These are phyloP conservation scores for Croton laevigatus DNA, from an alignment of 441 rosid genomes.

Conservation along the genomic window DNA sequence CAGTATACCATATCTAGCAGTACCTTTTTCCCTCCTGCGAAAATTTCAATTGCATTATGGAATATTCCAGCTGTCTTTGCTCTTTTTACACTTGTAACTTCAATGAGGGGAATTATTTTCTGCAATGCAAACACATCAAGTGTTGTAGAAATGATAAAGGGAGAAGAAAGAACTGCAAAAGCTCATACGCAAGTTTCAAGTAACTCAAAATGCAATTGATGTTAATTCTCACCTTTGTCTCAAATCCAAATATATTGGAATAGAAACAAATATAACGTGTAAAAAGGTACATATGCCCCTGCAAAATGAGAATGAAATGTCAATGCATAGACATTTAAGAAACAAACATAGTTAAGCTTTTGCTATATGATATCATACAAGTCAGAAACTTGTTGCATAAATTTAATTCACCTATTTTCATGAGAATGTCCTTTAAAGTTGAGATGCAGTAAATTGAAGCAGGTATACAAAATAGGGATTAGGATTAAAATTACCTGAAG, in stretches of 20 bases:
- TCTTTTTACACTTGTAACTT: conserved; percentile 70
- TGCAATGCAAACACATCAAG: conserved; percentile 32
- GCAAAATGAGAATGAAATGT: conserved; percentile 27
- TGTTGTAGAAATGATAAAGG: conserved; percentile 22
- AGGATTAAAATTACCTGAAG: conserved; percentile 57
- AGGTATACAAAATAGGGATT: background rate
- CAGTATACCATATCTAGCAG: conserved; percentile 19
- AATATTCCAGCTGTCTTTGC: conserved; percentile 98
- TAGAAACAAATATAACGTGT: conserved; percentile 78
- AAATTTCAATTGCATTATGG: conserved; percentile 89
- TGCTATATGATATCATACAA: background rate
- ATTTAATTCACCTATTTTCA: background rate
- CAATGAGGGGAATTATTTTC: conserved; percentile 74
- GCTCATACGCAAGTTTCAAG: background rate
- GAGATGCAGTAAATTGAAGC: background rate
- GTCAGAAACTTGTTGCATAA: conserved; percentile 1
- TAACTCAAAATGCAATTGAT: conserved; percentile 9
- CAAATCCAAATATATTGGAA: conserved; percentile 97
- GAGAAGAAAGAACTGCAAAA: conserved; percentile 12
- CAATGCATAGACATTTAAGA: conserved; percentile 13
- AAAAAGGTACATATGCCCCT: conserved; percentile 99
- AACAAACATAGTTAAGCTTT: background rate
- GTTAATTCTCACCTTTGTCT: conserved; percentile 69
- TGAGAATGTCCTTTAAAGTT: conserved; percentile 2
- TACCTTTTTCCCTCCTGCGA: conserved; percentile 88